Base-by-base conservation (phyloP, 2,329 filamentous ascomycete species). In the Setomelanomma holmii region DNA sequence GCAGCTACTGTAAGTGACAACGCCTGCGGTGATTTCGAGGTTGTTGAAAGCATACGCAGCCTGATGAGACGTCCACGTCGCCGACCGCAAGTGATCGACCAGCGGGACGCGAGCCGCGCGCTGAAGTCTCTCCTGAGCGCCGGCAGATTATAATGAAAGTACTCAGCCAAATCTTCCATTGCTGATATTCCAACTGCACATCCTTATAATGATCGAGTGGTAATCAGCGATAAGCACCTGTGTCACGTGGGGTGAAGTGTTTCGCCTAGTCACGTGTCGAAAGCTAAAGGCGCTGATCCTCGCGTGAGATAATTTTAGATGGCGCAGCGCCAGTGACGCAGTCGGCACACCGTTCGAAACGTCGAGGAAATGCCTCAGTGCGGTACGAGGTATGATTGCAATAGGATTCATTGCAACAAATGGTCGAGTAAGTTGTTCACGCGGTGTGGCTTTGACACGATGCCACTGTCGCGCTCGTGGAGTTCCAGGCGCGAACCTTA, bases 51-150 rank as follows among this genome's bases (percentile, higher is more conserved):
- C 34, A 42, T 17, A 27, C 36, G 22, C 22, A 5, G 30, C 38
- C 42, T 40, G 41, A 45, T 45, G 40, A 6, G 27, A n/a, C 27
- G 27, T 3, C 14, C 27, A 30, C 27, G 45, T 53, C 39, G 50
- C 51, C 50, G 56, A 59, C 53, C 47, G 54, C 50, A 44, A 55
- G 44, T 59, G 53, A 57, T 59, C 53, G 53, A 43, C 53, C 24
- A 48, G 30, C 22, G 51, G 40, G 39, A 42, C 50, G 51, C 50
- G 50, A 38, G 46, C 22, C 47, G 51, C 47, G 35, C 35, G 19
- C n/a, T 34, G 30, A 16, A 38, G 35, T 4, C n/a, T 10, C n/a
- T 16, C n/a, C n/a, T 38, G 35, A 38, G 35, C 7, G 8, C 4
- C 35, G 19, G 14, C n/a, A 38, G n/a, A 11, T 38, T 30, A 14